Evolutionary conservation across 805 yeast genomes (phyloP), one percentile per base, ranked within the genome.

Genomic region (Ogataea paraovalis): DNA sequence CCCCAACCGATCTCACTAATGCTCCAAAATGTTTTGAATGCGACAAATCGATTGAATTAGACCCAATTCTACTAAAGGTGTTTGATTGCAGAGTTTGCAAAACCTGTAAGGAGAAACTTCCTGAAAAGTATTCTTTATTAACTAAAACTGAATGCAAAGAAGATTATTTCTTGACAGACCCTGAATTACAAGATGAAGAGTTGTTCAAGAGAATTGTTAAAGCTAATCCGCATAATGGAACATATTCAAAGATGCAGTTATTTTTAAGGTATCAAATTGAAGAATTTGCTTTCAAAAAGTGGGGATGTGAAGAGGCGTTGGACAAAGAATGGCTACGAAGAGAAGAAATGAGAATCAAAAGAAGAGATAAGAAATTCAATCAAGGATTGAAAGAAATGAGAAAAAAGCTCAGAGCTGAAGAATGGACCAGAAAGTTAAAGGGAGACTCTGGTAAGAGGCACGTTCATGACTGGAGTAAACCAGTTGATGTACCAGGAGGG

Each of bases 141-240:
- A 94, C 99, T 7, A 94, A 94, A 67, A 94, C 99, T 0, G 99
- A 94, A 67, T 90, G 97, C 65, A 79, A 82, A 37, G 92, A 87
- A 56, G 99, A 94, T 68, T 94, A 94, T 64, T 76, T 94, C 38
- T 65, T 94, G 25, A 94, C 99, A 0, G 99, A 94, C 42, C 94
- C 97, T 0, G 99, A 94, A 62, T 73, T 94, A 39, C 75, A 79
- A 44, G 99, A 94, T 62, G 67, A 66, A 5, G 71, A 65, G 2
- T 66, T 91, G 21, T 71, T 94, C 50, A 85, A 85, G 10, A 79
- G 94, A 52, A 70, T 92, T 50, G 96, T 90, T 52, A 87, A 91
- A 57, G 89, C 96, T 2, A 94, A 94, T 61, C 99, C 99, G 0
- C 96, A 94, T 65, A 89, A 91, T 39, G 82, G 82, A 2, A 85